These are phyloP conservation scores for Quercus tomentella DNA, from an alignment of 331 rosid species.

Conservation along the genomic window DNA sequence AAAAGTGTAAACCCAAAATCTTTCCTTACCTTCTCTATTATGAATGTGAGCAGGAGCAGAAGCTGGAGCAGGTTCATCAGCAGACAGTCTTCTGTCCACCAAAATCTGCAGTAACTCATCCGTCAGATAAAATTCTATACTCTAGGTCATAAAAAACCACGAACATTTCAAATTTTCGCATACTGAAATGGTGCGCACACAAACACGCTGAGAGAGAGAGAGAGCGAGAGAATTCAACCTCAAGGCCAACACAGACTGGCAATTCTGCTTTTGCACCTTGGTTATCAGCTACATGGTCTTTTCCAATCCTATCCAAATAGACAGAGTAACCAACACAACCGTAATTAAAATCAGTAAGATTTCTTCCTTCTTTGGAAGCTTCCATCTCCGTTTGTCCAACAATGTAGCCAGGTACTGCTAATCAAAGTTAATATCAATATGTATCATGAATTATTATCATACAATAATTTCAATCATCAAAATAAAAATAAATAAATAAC, in stretches of 20 bases:
- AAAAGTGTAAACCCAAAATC: neutral
- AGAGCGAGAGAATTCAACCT: neutral
- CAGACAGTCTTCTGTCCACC: neutral
- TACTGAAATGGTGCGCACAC: neutral
- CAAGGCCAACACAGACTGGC: constrained; percentile 2
- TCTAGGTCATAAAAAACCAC: neutral
- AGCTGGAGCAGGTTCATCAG: neutral
- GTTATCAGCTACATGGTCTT: neutral
- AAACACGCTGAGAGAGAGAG: neutral
- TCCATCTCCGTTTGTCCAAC: constrained; percentile 77
- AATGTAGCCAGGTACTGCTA: constrained; percentile 61
- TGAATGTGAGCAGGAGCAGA: neutral
- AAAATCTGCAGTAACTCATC: neutral
- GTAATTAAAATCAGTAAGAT: constrained; percentile 17
- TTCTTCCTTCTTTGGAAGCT: constrained; percentile 74
- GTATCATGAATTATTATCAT: neutral
- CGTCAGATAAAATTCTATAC: neutral
- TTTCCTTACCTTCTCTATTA: neutral
- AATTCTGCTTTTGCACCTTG: neutral
- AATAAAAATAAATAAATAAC: neutral
- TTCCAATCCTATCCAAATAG: neutral
- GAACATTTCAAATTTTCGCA: neutral
- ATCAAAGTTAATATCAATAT: neutral
- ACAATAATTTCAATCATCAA: neutral
- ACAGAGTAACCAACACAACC: constrained; percentile 9